Evolutionary conservation across 495 filamentous ascomycete genomes (phyloP).

Genomic region (Xylaria cubensis): DNA sequence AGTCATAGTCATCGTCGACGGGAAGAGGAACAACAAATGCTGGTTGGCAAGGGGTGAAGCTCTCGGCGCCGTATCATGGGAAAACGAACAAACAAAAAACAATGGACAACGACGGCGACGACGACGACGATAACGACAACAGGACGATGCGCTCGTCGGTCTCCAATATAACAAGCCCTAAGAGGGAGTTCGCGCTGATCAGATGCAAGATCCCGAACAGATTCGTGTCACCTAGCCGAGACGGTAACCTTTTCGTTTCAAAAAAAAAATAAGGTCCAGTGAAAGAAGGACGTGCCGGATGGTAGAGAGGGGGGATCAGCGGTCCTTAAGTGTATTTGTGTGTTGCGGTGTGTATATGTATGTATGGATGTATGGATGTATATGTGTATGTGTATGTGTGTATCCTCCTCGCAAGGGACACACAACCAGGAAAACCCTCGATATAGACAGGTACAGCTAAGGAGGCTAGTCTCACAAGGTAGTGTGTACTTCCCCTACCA

Average conservation of each 20-base stretch:
- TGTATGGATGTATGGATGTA: too few relatives aligned
- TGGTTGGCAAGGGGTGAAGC: conserved; percentile 5
- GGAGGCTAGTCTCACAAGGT: conserved; percentile 25
- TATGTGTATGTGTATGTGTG: conserved; percentile 54
- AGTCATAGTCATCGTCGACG: conserved; percentile 78
- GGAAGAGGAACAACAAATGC: conserved; percentile 25
- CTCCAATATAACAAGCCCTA: conserved; percentile 31
- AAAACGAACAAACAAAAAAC: background rate
- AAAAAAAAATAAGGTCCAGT: conserved; percentile 45
- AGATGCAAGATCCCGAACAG: conserved; percentile 58
- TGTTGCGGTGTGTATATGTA: conserved; percentile 71
- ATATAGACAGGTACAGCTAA: conserved; percentile 35
- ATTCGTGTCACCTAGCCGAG: conserved; percentile 47
- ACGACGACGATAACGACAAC: background rate
- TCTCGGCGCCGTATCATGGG: conserved; percentile 12
- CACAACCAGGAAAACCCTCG: conserved; percentile 44
- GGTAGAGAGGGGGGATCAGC: conserved; percentile 71
- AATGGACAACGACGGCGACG: background rate
- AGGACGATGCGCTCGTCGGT: conserved; percentile 12
- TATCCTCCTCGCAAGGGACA: conserved; percentile 41
- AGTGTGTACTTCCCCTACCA: conserved; percentile 43
- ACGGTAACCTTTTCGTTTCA: conserved; percentile 36
- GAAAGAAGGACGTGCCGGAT: conserved; percentile 53
- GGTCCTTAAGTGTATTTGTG: conserved; percentile 72
- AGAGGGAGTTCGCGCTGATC: conserved; percentile 54